These are phyloP conservation scores for Aureobasidium pullulans DNA, from an alignment of 2,329 filamentous ascomycete genomes.

Conservation along the genomic window DNA sequence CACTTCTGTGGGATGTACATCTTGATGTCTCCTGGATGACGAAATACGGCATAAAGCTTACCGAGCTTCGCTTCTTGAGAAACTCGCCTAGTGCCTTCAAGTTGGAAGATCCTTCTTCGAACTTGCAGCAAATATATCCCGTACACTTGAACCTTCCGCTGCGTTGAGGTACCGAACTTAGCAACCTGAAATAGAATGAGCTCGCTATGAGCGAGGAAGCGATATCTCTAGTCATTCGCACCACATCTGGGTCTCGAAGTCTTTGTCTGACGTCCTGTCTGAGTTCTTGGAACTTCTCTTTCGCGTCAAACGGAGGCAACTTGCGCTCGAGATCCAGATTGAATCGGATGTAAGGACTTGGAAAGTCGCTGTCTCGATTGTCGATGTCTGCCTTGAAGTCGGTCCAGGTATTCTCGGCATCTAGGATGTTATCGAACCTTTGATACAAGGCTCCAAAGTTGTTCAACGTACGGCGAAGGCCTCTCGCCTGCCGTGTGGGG, in stretches of 20 bases:
- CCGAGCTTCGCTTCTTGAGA: not conserved
- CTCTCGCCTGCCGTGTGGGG: not conserved
- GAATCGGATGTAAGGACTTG: slow-evolving; percentile 27
- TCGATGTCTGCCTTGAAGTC: slow-evolving; percentile 25
- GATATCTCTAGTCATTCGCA: slow-evolving; percentile 25
- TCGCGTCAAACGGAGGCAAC: slow-evolving; percentile 28
- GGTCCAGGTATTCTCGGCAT: slow-evolving; percentile 30
- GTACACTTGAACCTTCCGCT: not conserved
- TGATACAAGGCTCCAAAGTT: slow-evolving; percentile 9
- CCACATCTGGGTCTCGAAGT: slow-evolving; percentile 23
- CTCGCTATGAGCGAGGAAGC: slow-evolving; percentile 31
- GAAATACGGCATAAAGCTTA: not conserved
- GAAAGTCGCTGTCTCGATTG: not conserved
- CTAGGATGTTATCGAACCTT: slow-evolving; percentile 28
- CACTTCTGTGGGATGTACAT: not conserved
- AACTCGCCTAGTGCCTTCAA: not conserved
- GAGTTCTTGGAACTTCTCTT: slow-evolving; percentile 26
- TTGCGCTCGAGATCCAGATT: slow-evolving; percentile 26
- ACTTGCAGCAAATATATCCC: not conserved
- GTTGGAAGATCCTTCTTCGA: not conserved
- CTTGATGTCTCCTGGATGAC: not conserved
- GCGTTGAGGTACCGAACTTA: not conserved
- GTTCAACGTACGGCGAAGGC: not conserved
- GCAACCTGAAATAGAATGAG: slow-evolving; percentile 31
- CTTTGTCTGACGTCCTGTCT: slow-evolving; percentile 27